Base-by-base conservation (phyloP, 352 stramenopile genomes). In the Phytophthora litchii region DNA sequence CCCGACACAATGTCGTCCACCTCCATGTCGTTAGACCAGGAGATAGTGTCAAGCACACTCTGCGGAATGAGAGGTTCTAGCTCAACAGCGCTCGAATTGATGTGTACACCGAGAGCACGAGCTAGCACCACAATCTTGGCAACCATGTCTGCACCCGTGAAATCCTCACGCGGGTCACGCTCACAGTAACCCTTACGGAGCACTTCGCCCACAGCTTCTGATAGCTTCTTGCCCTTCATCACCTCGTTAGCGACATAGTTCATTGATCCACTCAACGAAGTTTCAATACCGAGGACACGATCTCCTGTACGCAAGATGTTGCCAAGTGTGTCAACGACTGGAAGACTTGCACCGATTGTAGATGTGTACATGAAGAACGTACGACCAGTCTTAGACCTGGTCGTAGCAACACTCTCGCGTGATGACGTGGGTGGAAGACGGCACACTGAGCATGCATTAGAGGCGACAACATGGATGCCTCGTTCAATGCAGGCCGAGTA, bases 361-460 rank as follows among this genome's bases (percentile, higher is more conserved):
- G 84, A 91, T 19, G 83, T 87, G 73, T 91, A 92, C 75, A 93
- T 82, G 61, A 91, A 77, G 50, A 88, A 93, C 9, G 81, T 79
- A 19, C 80, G 83, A 0, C 79, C 80, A 10, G 65, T 54, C 60
- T 69, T 62, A 7, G 40, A 25, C 11, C 43, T 59, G 7, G 72
- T 78, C 1, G 74, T 79, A 10, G 78, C 75, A 3, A 89, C 69
- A 58, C 77, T 86, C 42, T 88, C 79, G 9, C 77, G 76, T 5
- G 77, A 87, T 29, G 78, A 69, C 0, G 80, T 88, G 11, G 70
- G 58, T 3, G 80, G 78, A 13, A 92, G 44, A 19, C 64, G 51
- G 41, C 62, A 83, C 11, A 89, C 72, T 7, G 81, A 88, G 3
- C 72, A 72, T 1, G 78, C 79, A 43, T 92, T 92, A 23, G 78